phyloP scores from a whole-genome alignment of 2,329 filamentous ascomycete genomes.

The Beauveria rudraprayagi region DNA sequence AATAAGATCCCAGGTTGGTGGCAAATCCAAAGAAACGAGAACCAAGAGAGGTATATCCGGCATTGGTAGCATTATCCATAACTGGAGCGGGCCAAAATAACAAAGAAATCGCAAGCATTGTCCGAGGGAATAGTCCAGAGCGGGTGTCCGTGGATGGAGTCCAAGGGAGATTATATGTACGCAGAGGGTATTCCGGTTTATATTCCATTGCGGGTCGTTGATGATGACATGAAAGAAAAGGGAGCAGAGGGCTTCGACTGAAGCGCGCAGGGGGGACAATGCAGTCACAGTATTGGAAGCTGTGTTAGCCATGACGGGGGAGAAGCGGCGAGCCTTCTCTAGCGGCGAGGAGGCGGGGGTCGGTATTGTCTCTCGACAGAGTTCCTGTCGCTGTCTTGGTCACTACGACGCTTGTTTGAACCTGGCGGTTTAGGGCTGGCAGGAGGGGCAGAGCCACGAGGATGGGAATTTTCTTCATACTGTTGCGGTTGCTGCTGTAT shows the following conservation, averaged over 20 bases:
- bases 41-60: slow-evolving; percentile 7
- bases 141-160: slow-evolving; percentile 4
- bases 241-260: slow-evolving; percentile 13
- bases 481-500: slow-evolving; percentile 26
- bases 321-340: slow-evolving; percentile 11
- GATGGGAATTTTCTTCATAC: slow-evolving; percentile 41
- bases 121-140: slow-evolving; percentile 6
- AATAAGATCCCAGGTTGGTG: slow-evolving; percentile 2
- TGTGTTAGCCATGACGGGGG: background rate
- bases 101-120: slow-evolving; percentile 16
- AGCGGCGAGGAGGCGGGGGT: slow-evolving; percentile 28
- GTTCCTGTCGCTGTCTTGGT: slow-evolving; percentile 34
- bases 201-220: slow-evolving; percentile 6
- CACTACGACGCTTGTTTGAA: slow-evolving; percentile 33
- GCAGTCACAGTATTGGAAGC: slow-evolving; percentile 12
- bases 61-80: slow-evolving; percentile 19
- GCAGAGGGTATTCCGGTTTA: slow-evolving; percentile 2
- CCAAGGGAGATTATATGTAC: slow-evolving; percentile 4
- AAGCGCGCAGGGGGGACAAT: slow-evolving; percentile 23
- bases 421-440: slow-evolving; percentile 32
- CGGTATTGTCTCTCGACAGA: slow-evolving; percentile 31
- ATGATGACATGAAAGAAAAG: slow-evolving; percentile 1
- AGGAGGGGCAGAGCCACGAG: slow-evolving; percentile 29
- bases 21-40: slow-evolving; percentile 3
- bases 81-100: slow-evolving; percentile 12